Conservation (phyloP, 169 alveolate genomes). For the Eimeria acervulina region DNA sequence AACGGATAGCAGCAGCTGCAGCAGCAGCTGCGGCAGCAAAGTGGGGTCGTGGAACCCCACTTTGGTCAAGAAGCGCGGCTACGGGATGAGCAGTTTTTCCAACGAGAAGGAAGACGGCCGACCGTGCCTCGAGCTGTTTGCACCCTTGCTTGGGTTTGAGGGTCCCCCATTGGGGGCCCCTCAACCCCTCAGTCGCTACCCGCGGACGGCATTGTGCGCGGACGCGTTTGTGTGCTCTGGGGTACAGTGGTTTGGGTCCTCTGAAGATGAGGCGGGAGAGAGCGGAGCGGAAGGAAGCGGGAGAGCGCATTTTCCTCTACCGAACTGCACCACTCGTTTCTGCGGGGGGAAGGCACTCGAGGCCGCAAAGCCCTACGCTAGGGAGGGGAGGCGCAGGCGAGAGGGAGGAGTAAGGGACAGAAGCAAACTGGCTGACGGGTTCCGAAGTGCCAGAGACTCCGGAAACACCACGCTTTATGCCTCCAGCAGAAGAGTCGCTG, state of each 20-base stretch:
- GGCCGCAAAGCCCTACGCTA: neutral
- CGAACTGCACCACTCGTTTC: conserved; percentile 56
- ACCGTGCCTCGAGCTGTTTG: conserved; percentile 23
- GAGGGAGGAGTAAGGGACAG: conserved; percentile 27
- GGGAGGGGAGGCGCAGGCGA: conserved; percentile 47
- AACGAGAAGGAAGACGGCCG: conserved; percentile 39
- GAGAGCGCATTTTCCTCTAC: conserved; percentile 2
- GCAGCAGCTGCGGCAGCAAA: conserved; percentile 41
- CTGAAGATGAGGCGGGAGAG: conserved; percentile 73
- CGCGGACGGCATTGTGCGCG: conserved; percentile 65
- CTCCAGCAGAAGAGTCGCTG: conserved; percentile 40
- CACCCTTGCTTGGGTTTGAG: conserved; percentile 41
- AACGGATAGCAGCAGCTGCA: conserved; percentile 45
- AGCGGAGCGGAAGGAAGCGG: conserved; percentile 52
- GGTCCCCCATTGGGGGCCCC: neutral
- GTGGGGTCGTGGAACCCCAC: neutral
- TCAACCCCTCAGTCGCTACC: conserved; percentile 23
- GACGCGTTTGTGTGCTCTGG: conserved; percentile 56
- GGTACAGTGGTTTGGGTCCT: conserved; percentile 54
- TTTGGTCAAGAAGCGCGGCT: conserved; percentile 22
- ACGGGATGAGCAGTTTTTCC: neutral
- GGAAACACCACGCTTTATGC: neutral
- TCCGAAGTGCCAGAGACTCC: neutral
- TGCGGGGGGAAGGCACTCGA: conserved; percentile 54
- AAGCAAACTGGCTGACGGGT: conserved; percentile 40